These are phyloP conservation scores for Diaporthe velutina DNA, from an alignment of 2,329 filamentous ascomycete species.

Conservation along the genomic window DNA sequence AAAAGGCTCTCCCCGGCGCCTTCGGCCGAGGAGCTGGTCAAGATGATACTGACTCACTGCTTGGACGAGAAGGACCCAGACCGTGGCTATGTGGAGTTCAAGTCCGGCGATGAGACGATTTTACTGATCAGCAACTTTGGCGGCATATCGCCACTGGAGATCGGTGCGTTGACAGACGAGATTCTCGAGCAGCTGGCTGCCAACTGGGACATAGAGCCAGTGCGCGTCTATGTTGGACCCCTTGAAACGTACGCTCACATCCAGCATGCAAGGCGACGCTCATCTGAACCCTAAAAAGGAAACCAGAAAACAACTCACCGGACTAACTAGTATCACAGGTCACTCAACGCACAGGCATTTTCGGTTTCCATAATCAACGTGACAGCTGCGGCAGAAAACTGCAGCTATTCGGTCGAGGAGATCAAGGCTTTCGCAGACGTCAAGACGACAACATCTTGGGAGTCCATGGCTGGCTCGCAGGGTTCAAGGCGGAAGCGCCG, in stretches of 20 bases:
- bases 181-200: constrained; percentile 62
- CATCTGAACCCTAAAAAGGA: background rate
- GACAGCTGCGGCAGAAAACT: constrained; percentile 59
- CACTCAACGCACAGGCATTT: constrained; percentile 79
- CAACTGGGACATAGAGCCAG: constrained; percentile 63
- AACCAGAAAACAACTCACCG: too few species aligned
- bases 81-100: constrained; percentile 63
- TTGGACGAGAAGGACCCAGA: constrained; percentile 68
- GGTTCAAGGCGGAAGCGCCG: constrained; percentile 54
- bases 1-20: constrained; percentile 67
- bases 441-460: constrained; percentile 70
- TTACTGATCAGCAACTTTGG: constrained; percentile 72
- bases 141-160: constrained; percentile 69
- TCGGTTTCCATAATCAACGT: constrained; percentile 76
- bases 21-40: constrained; percentile 62
- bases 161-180: constrained; percentile 67
- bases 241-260: constrained; percentile 66
- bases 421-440: constrained; percentile 76
- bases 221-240: constrained; percentile 71
- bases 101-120: constrained; percentile 60
- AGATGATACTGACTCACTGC: constrained; percentile 70
- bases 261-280: background rate
- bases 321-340: constrained; percentile 47
- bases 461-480: constrained; percentile 64
- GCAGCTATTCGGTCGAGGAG: constrained; percentile 61